Evolutionary conservation across 768 basidiomycete species (phyloP).

Genomic region (Exidia glandulosa): DNA sequence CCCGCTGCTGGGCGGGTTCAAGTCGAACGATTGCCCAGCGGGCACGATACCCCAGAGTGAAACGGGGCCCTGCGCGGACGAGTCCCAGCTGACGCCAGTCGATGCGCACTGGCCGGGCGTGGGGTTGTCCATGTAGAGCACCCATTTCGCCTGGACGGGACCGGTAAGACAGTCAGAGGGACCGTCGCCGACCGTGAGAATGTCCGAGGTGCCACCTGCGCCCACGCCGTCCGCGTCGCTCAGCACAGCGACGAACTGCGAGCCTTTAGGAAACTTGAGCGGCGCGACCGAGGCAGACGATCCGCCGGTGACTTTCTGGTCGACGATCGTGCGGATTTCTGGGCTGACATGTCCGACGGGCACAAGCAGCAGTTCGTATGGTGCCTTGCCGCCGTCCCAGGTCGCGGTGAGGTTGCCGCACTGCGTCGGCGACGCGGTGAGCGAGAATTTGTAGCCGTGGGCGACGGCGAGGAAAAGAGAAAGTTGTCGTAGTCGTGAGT

Average conservation of each 20-base stretch:
- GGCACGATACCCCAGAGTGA: conserved; percentile 50
- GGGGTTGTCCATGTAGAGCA: conserved; percentile 32
- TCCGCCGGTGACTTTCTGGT: conserved; percentile 37
- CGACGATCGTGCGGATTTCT: conserved; percentile 53
- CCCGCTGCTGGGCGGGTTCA: conserved; percentile 29
- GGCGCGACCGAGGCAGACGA: conserved; percentile 27
- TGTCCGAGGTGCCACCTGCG: conserved; percentile 8
- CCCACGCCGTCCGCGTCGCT: conserved; percentile 7
- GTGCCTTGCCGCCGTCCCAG: conserved; percentile 48
- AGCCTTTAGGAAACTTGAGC: conserved; percentile 53
- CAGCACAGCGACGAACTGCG: conserved; percentile 60
- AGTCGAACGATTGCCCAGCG: conserved; percentile 32
- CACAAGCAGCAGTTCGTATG: conserved; percentile 55
- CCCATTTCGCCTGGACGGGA: not conserved
- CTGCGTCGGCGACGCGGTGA: conserved; percentile 43
- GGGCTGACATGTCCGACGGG: conserved; percentile 54
- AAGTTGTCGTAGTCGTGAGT: too few relatives aligned
- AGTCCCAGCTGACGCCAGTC: conserved; percentile 22
- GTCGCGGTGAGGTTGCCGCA: conserved; percentile 54
- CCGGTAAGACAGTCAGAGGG: conserved; percentile 23
- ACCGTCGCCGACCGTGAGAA: conserved; percentile 15
- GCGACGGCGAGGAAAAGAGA: conserved; percentile 5
- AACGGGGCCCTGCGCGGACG: conserved; percentile 68
- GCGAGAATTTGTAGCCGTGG: conserved; percentile 30
- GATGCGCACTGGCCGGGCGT: conserved; percentile 9